These are phyloP conservation scores for Torulaspora quercuum DNA, from an alignment of 805 yeast genomes.

Conservation along the genomic window DNA sequence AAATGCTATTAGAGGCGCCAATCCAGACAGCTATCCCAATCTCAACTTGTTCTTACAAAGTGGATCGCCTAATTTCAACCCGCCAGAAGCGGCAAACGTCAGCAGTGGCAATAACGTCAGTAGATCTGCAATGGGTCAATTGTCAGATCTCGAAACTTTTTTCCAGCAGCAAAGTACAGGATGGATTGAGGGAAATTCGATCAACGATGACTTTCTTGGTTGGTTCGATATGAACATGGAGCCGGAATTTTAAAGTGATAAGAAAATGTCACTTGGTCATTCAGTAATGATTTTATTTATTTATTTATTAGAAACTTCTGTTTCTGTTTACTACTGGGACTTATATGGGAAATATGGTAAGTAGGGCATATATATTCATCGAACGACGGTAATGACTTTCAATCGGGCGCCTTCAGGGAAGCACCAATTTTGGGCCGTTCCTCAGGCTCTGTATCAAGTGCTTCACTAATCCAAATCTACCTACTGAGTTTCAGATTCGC, in stretches of 20 bases:
- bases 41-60: constrained; percentile 18
- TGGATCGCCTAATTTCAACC: constrained; percentile 7
- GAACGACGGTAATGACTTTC: no score
- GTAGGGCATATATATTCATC: no score
- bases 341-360: no score
- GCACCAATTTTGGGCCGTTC: no score
- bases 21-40: constrained; percentile 15
- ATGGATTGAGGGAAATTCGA: constrained; percentile 72
- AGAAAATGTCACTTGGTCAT: background rate
- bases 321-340: no score
- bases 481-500: no score
- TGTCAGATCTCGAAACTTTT: constrained; percentile 48
- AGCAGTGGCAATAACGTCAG: constrained; percentile 4
- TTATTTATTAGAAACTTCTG: constrained; percentile 1
- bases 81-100: constrained; percentile 9
- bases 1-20: constrained; percentile 2
- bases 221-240: constrained; percentile 87
- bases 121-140: constrained; percentile 12
- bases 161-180: constrained; percentile 81
- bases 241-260: constrained; percentile 48
- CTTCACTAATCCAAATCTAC: no score
- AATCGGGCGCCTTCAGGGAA: no score
- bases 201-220: constrained; percentile 78
- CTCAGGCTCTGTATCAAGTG: no score
- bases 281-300: background rate